phyloP scores from a whole-genome alignment of 768 basidiomycete species.

The Clavulina sp. region DNA sequence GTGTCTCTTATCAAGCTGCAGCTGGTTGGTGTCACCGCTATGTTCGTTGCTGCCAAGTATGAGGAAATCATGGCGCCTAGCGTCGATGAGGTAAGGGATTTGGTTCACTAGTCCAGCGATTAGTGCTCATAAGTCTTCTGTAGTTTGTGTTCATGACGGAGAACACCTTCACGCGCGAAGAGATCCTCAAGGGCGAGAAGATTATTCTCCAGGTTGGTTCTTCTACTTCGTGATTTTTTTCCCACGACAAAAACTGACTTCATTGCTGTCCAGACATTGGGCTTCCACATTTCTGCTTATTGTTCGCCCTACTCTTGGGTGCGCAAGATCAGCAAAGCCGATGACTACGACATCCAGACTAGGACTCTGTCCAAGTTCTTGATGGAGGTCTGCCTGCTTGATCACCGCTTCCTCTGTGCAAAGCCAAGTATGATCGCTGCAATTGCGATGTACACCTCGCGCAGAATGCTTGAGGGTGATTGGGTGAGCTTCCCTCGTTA shows the following conservation, averaged over 20 bases:
- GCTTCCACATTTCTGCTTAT: conserved; percentile 91
- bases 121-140: too few species aligned
- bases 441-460: conserved; percentile 91
- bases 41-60: conserved; percentile 98
- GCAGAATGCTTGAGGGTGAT: conserved; percentile 82
- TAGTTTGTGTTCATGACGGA: conserved; percentile 97
- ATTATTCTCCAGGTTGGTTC: conserved; percentile 64
- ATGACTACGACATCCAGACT: conserved; percentile 97
- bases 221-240: background rate
- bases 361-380: conserved; percentile 94
- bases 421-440: conserved; percentile 91
- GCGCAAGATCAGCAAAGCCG: conserved; percentile 93
- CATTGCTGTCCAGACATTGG: conserved; percentile 47
- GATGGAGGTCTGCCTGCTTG: conserved; percentile 87
- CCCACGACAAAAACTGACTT: too few species aligned
- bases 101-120: conserved; percentile 32
- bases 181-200: conserved; percentile 94
- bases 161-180: conserved; percentile 81
- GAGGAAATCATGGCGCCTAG: conserved; percentile 94
- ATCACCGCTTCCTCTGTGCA: conserved; percentile 79
- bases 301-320: conserved; percentile 99
- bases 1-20: conserved; percentile 83
- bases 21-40: conserved; percentile 93
- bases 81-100: too few species aligned
- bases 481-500: conserved; percentile 53